These are phyloP conservation scores for Polyporus arcularius DNA, from an alignment of 768 basidiomycete species.

Conservation along the genomic window DNA sequence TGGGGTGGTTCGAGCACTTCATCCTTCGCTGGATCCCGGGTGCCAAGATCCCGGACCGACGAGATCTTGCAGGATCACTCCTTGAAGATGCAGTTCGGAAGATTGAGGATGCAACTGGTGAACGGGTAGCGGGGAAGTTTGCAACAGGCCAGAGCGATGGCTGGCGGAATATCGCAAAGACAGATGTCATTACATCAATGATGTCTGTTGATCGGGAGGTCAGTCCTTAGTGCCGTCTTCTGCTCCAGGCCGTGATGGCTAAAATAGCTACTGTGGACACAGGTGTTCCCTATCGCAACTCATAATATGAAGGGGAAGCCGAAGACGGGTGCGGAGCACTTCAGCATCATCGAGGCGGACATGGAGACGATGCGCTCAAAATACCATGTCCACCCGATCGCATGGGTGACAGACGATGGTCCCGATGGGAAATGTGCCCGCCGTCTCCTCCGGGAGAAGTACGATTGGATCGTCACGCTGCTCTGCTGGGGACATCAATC, in stretches of 20 bases:
- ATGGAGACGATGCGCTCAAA: slow-evolving; percentile 7
- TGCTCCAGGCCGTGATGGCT: not conserved
- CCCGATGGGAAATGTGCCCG: slow-evolving; percentile 20
- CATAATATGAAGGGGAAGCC: slow-evolving; percentile 12
- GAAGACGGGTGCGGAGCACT: slow-evolving; percentile 16
- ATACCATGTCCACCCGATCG: slow-evolving; percentile 4
- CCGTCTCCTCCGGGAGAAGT: not conserved
- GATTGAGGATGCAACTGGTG: not conserved
- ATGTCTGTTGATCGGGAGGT: slow-evolving; percentile 18
- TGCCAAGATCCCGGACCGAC: slow-evolving; percentile 13
- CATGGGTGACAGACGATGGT: slow-evolving; percentile 17
- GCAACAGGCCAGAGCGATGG: slow-evolving; percentile 13
- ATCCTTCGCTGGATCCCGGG: slow-evolving; percentile 27
- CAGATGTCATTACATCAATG: slow-evolving; percentile 1
- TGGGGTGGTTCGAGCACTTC: no score
- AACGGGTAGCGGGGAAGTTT: slow-evolving; percentile 4
- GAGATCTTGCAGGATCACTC: slow-evolving; percentile 5
- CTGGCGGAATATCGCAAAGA: slow-evolving; percentile 15
- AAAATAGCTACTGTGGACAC: no score
- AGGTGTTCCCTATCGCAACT: slow-evolving; percentile 6
- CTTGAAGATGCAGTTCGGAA: not conserved
- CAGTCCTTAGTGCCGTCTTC: not conserved
- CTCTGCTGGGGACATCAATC: slow-evolving; percentile 29
- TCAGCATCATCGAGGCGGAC: slow-evolving; percentile 11
- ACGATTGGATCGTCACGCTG: slow-evolving; percentile 1